Evolutionary conservation across 2,329 filamentous ascomycete species (phyloP).

Genomic region (Fusarium sp.): DNA sequence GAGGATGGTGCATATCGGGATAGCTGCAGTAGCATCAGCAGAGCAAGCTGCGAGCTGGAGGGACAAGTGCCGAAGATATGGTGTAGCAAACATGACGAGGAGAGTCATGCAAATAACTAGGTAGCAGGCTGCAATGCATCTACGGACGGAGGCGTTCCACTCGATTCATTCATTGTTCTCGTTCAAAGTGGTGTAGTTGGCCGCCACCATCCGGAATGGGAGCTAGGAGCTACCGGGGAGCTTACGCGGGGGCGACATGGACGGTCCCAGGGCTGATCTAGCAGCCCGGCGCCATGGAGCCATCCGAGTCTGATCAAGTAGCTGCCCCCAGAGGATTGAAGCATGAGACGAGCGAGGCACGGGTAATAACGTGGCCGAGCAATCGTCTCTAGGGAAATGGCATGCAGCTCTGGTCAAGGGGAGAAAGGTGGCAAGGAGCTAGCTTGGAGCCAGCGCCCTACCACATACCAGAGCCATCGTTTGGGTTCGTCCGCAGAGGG

Average conservation of each 20-base stretch:
- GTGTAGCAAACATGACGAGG: not conserved
- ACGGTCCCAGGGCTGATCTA: not conserved
- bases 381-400: not conserved
- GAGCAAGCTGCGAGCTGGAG: not conserved
- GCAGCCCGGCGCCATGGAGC: constrained; percentile 1
- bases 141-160: not conserved
- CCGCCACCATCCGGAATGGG: constrained; percentile 14
- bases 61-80: not conserved
- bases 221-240: not conserved
- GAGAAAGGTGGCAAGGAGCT: constrained; percentile 7
- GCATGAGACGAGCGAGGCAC: not conserved
- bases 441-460: not conserved
- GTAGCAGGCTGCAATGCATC: not conserved
- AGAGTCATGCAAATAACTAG: not conserved
- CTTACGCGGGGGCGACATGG: constrained; percentile 4
- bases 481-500: constrained; percentile 6
- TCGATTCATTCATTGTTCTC: not conserved
- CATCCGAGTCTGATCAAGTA: not conserved
- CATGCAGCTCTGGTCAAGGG: not conserved
- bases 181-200: constrained; percentile 1
- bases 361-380: not conserved
- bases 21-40: not conserved
- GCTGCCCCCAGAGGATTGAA: not conserved
- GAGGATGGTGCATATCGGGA: not conserved
- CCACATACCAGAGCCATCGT: constrained; percentile 29